Conservation (phyloP, 2,329 filamentous ascomycete genomes). For the Lachnellula suecica region DNA sequence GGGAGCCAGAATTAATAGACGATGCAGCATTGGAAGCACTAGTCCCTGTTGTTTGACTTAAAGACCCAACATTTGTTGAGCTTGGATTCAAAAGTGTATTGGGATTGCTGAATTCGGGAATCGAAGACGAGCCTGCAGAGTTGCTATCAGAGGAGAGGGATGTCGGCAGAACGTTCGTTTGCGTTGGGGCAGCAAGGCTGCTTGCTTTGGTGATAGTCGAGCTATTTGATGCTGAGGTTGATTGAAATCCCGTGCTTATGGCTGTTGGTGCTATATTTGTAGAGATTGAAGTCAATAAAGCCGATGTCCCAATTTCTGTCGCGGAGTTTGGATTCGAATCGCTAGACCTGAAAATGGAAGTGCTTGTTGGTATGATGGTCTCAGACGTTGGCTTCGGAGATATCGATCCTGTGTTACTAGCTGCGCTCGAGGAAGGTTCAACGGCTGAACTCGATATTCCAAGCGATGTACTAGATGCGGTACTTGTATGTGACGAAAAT, state of each 20-base stretch:
- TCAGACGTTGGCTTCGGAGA: too few species aligned
- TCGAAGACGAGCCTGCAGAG: background rate
- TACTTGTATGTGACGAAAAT: too few species aligned
- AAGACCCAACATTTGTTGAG: background rate
- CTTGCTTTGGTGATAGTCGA: background rate
- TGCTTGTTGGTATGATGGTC: too few species aligned
- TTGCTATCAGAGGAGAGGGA: background rate
- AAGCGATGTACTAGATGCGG: too few species aligned
- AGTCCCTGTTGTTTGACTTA: background rate
- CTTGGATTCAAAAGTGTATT: background rate
- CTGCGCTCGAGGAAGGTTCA: too few species aligned
- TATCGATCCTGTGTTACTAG: too few species aligned
- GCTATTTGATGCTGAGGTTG: background rate
- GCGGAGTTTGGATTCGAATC: too few species aligned
- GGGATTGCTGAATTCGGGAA: conserved; percentile 5
- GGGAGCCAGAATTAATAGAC: background rate
- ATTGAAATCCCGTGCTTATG: background rate
- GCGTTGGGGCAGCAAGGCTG: background rate
- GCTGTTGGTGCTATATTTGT: background rate
- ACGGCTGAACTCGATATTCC: too few species aligned
- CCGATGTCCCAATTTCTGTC: too few species aligned
- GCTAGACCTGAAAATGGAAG: too few species aligned
- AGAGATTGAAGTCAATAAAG: too few species aligned
- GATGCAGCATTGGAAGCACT: background rate
- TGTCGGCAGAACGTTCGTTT: background rate